Evolutionary conservation across 805 yeast genomes (phyloP), one percentile per base, ranked within the genome.

Genomic region (Monosporozyma siamensis): DNA sequence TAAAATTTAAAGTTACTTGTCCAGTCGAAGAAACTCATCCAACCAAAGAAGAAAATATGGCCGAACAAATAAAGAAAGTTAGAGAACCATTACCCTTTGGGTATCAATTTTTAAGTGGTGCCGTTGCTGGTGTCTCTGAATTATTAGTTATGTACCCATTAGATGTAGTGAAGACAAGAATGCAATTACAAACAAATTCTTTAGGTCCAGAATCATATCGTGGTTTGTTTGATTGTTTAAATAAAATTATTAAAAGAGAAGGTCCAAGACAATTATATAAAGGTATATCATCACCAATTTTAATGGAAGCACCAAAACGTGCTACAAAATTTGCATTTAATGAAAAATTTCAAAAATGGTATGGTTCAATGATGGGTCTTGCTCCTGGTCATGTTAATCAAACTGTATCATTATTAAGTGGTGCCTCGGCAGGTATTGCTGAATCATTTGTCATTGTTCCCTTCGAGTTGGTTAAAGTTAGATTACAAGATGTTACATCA

Each of bases 241-340:
- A 72, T 48, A 88, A 89, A 66, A 90, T 92, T 53, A 74, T 92
- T 54, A 77, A 75, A 55, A 79, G 77, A 52, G 98, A 92, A 65
- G 98, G 98, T 40, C 72, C 78, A 34, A 66, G 82, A 9, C 73
- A 92, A 49, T 74, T 90, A 45, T 92, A 92, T 68, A 80, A 89
- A 60, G 99, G 99, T 51, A 92, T 92, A 56, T 69, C 84, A 24
- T 95, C 98, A 20, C 99, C 99, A 26, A 86, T 92, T 53, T 71
- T 92, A 56, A 92, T 92, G 98, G 99, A 92, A 66, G 98, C 97
- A 11, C 98, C 98, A 50, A 92, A 92, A 72, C 80, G 99, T 70
- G 98, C 98, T 34, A 89, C 95, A 51, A 92, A 92, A 66, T 92
- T 92, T 62, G 97, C 97, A 41, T 95, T 97, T 48, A 92, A 92